Base-by-base conservation (phyloP, 768 basidiomycete species). In the Rhodocollybia butyracea region DNA sequence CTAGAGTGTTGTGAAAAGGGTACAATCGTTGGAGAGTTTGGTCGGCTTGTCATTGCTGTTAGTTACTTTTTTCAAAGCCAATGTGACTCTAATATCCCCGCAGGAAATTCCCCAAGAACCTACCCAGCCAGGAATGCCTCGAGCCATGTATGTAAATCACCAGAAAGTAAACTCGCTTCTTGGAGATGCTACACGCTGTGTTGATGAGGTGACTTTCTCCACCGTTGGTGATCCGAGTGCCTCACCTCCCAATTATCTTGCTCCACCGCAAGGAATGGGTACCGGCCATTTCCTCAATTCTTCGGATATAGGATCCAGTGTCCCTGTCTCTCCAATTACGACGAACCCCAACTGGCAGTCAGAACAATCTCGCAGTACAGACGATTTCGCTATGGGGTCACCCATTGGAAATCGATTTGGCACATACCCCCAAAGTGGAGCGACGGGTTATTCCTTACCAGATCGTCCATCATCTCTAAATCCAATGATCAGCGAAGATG, bases 1-100 rank as follows among this genome's bases (percentile, higher is more conserved):
- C 68, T 86, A 42, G 94, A 97, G 68, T 85, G 83, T 55, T 88
- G 86, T 51, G 89, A 94, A 72, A 95, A 91, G 70, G 88, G 91
- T 54, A 72, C 65, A 38, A 81, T 85, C 57, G 68, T 73, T n/a
- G 81, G 75, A 26, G 80, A 83, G 56, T 73, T 70, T 51, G 84
- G 84, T 3, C 83, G 80, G 61, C 74, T 78, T 21, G 65, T 83
- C 21, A 72, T 83, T 19, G 63, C 73, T 24, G 77, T 77, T 60
- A 50, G 73, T 68, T 13, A 47, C 19, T 34, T 26, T 36, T 52
- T 57, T 36, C 19, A 31, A 34, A 24, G 52, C 21, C 45, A 17
- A 22, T 11, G 17, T 27, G 15, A n/a, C n/a, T 43, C 51, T 39
- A 39, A 43, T 5, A 24, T 46, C 11, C n/a, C 22, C 43, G 3